Conservation (phyloP, 805 yeast genomes). For the Pichia gijzeniarum region DNA sequence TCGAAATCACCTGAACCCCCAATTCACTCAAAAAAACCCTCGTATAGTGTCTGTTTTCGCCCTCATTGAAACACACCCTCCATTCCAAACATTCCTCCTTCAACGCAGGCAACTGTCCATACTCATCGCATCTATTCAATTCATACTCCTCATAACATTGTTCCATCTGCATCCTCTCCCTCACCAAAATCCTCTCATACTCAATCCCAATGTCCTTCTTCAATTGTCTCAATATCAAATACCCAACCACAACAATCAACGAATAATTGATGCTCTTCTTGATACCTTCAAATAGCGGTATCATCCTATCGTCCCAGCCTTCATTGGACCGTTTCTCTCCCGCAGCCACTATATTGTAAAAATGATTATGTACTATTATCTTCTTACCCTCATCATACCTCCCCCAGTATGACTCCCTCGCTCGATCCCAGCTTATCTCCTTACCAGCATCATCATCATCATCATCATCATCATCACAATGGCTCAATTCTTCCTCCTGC, state of each 20-base stretch:
- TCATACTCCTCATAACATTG: constrained; percentile 46
- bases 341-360: constrained; percentile 7
- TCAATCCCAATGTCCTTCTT: constrained; percentile 47
- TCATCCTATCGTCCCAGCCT: not conserved
- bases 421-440: not conserved
- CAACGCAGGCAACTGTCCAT: constrained; percentile 51
- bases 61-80: constrained; percentile 59
- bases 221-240: constrained; percentile 31
- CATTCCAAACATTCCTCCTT: constrained; percentile 52
- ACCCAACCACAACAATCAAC: constrained; percentile 1
- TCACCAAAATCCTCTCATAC: constrained; percentile 41
- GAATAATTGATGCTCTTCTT: constrained; percentile 9
- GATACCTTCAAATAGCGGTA: not conserved
- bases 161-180: constrained; percentile 44
- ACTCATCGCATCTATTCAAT: constrained; percentile 53
- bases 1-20: constrained; percentile 58
- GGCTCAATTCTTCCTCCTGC: too few relatives aligned
- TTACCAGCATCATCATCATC: not conserved
- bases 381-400: constrained; percentile 2
- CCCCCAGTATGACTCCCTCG: not conserved
- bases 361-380: constrained; percentile 13
- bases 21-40: constrained; percentile 47
- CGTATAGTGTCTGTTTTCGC: constrained; percentile 36
- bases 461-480: not conserved
- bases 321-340: not conserved